A percentile compares a stretch with the other conserved stretches of the same genome.
phyloP scores from a whole-genome alignment of 352 stramenopile species.

The Phytophthora hybrid region DNA sequence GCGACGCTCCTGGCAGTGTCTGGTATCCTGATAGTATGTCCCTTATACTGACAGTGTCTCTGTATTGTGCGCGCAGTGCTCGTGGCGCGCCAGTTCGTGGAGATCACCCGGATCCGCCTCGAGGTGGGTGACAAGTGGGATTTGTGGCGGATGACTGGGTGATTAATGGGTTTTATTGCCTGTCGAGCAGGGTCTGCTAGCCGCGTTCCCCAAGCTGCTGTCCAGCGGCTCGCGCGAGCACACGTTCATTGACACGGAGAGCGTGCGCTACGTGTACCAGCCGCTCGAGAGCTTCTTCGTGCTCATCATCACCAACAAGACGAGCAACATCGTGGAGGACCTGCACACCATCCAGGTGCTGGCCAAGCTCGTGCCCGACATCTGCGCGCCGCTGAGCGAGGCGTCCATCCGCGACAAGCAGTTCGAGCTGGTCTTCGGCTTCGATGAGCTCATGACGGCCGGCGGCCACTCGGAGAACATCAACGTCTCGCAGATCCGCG shows the following conservation, averaged over 20 bases:
- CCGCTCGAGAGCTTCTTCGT: conserved; percentile 98
- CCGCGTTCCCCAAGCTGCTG: conserved; percentile 99
- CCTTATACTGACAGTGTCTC: conserved; percentile 12
- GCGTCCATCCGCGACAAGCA: conserved; percentile 96
- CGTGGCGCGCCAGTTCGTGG: conserved; percentile 98
- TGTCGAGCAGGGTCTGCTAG: conserved; percentile 90
- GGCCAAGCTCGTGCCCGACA: conserved; percentile 97
- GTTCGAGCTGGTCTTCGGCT: conserved; percentile 99
- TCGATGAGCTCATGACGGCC: conserved; percentile 98
- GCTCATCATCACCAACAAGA: conserved; percentile 99
- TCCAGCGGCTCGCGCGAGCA: conserved; percentile 95
- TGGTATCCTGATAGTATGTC: neutral
- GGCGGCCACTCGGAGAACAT: conserved; percentile 98
- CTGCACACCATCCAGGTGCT: conserved; percentile 98
- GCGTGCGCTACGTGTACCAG: conserved; percentile 99
- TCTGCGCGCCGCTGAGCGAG: conserved; percentile 94
- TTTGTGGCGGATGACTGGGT: conserved; percentile 1
- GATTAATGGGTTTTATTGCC: conserved; percentile 4
- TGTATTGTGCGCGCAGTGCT: conserved; percentile 71
- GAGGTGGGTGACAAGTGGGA: conserved; percentile 70
- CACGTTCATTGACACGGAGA: conserved; percentile 99
- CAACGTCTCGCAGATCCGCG: conserved; percentile 93
- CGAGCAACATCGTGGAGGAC: conserved; percentile 99
- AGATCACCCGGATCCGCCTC: conserved; percentile 98
- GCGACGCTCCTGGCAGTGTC: conserved; percentile 35